Evolutionary conservation across 768 basidiomycete species (phyloP).

Genomic region (Leccinum boreale): DNA sequence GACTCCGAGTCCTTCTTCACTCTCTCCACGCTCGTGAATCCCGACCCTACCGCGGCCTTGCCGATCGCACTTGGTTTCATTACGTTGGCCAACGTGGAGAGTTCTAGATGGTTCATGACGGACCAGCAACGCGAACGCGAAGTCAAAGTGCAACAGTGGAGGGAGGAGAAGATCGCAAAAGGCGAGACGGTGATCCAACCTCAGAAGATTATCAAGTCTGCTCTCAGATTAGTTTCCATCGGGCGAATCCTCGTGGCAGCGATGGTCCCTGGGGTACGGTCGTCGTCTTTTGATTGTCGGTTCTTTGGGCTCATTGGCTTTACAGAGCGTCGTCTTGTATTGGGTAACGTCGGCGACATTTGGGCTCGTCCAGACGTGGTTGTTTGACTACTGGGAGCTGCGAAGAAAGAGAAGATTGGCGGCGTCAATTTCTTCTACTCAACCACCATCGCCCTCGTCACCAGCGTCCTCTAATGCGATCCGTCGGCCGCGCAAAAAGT

Average conservation of each 20-base stretch:
- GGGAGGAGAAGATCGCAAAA: constrained; percentile 40
- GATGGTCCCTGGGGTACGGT: constrained; percentile 63
- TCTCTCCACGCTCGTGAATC: constrained; percentile 63
- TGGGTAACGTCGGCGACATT: constrained; percentile 77
- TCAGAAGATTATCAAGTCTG: constrained; percentile 50
- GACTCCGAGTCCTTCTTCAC: constrained; percentile 78
- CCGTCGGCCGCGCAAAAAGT: constrained; percentile 11
- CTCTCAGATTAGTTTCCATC: constrained; percentile 56
- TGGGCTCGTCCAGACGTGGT: constrained; percentile 73
- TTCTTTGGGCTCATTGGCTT: constrained; percentile 5
- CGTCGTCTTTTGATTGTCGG: constrained; percentile 15
- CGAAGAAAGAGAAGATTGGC: constrained; percentile 32
- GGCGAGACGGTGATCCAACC: constrained; percentile 46
- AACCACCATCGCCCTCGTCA: neutral
- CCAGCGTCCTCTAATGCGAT: neutral
- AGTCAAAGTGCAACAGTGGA: constrained; percentile 45
- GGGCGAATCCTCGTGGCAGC: constrained; percentile 65
- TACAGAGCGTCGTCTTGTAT: constrained; percentile 61
- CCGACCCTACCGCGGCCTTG: constrained; percentile 66
- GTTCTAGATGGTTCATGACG: constrained; percentile 68
- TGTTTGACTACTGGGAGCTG: constrained; percentile 61
- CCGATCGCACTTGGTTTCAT: constrained; percentile 71
- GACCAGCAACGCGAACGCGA: constrained; percentile 53
- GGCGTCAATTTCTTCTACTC: neutral
- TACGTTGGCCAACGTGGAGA: constrained; percentile 78